These are phyloP conservation scores for Extremus antarcticus DNA, from an alignment of 495 filamentous ascomycete genomes.

Conservation along the genomic window DNA sequence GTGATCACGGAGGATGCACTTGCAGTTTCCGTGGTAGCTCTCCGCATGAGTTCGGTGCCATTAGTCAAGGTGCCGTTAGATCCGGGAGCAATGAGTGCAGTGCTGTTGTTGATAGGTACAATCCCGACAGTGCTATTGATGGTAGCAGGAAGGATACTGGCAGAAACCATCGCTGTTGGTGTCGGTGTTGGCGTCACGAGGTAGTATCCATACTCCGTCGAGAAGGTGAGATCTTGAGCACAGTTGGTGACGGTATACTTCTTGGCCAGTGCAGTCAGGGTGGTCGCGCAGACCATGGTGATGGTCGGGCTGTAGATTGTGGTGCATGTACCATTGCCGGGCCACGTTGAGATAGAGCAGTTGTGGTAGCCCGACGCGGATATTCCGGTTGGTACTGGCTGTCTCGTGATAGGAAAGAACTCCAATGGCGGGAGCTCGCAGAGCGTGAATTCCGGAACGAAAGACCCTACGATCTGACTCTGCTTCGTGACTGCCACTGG, in stretches of 20 bases:
- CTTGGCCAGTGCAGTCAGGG: slow-evolving; percentile 22
- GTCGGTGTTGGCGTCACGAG: slow-evolving; percentile 21
- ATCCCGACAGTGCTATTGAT: neutral
- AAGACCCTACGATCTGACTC: slow-evolving; percentile 27
- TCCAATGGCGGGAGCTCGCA: slow-evolving; percentile 25
- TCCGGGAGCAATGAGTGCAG: neutral
- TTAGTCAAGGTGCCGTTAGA: neutral
- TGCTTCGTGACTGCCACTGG: slow-evolving; percentile 26
- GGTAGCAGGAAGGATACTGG: no score
- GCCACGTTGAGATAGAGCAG: slow-evolving; percentile 12
- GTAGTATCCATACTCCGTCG: slow-evolving; percentile 25
- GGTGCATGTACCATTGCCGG: slow-evolving; percentile 17
- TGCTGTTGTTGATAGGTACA: neutral
- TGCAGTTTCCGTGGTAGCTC: slow-evolving; percentile 1
- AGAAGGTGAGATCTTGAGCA: slow-evolving; percentile 29
- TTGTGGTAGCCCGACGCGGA: slow-evolving; percentile 9
- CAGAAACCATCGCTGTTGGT: neutral
- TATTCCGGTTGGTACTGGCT: neutral
- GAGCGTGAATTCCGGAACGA: slow-evolving; percentile 25
- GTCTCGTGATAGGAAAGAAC: slow-evolving; percentile 9
- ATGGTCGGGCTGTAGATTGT: slow-evolving; percentile 21
- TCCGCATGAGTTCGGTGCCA: neutral
- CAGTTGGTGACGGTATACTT: slow-evolving; percentile 25
- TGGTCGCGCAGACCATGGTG: slow-evolving; percentile 28
- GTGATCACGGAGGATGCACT: slow-evolving; percentile 16